Evolutionary conservation across 371 early-diverging fungal species (phyloP).

Genomic region (Funneliformis caledonium): DNA sequence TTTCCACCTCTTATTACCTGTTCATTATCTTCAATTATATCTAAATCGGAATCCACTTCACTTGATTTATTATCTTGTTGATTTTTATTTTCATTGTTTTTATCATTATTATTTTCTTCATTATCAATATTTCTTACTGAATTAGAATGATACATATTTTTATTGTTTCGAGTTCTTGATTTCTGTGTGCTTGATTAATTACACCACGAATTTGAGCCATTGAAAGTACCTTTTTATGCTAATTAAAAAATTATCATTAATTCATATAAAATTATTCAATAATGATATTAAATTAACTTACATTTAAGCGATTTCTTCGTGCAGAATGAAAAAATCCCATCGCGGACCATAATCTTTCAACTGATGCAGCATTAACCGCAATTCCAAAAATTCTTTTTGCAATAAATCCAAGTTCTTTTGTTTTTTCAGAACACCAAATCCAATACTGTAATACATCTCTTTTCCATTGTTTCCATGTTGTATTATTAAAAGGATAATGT

Average conservation of each 20-base stretch:
- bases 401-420: conserved; percentile 13
- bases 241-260: not conserved
- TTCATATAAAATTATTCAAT: too few relatives aligned
- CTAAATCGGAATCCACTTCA: too few relatives aligned
- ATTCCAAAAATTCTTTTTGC: conserved; percentile 25
- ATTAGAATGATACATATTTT: conserved; percentile 5
- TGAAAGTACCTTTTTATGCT: conserved; percentile 1
- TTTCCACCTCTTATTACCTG: too few relatives aligned
- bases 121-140: not conserved
- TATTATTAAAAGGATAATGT: conserved; percentile 22
- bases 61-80: too few relatives aligned
- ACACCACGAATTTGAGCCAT: conserved; percentile 3
- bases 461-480: not conserved
- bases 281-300: not conserved
- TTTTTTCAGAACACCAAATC: not conserved
- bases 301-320: conserved; percentile 23
- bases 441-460: conserved; percentile 16
- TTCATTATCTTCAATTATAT: too few relatives aligned
- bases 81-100: not conserved
- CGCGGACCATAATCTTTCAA: conserved; percentile 15
- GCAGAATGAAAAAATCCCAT: conserved; percentile 12
- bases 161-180: conserved; percentile 6
- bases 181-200: not conserved
- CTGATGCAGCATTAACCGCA: conserved; percentile 13
- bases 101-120: not conserved